Percentiles rank a stretch among this genome's conserved stretches.
Conservation (phyloP, 2,329 filamentous ascomycete genomes). For the Diaporthe longicolla region DNA sequence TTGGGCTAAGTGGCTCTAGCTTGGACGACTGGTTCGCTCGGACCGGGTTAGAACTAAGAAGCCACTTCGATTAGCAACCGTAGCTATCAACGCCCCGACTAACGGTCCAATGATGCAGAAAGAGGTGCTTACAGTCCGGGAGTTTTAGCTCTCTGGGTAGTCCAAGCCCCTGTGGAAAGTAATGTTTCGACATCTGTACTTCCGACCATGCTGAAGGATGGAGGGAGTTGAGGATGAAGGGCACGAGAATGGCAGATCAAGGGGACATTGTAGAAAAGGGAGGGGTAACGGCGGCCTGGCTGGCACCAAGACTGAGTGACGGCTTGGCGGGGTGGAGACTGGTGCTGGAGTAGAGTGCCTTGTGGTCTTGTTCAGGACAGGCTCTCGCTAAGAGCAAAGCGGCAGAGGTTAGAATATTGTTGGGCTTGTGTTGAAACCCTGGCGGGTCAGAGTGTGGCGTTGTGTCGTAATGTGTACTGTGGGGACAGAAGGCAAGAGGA, state of each 20-base stretch:
- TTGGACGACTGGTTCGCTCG: conserved; percentile 41
- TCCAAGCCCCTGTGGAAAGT: conserved; percentile 66
- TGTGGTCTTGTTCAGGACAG: not conserved
- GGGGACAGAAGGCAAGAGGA: not conserved
- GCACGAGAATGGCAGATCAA: not conserved
- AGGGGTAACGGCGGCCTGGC: conserved; percentile 31
- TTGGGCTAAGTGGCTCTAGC: conserved; percentile 22
- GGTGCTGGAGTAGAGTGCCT: not conserved
- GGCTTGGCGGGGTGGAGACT: not conserved
- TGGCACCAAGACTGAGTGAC: not conserved
- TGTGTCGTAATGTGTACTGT: conserved; percentile 28
- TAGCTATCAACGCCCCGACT: conserved; percentile 2
- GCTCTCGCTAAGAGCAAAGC: conserved; percentile 31
- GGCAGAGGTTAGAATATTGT: conserved; percentile 4
- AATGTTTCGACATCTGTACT: conserved; percentile 61
- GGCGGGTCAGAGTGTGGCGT: conserved; percentile 14
- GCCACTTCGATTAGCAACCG: conserved; percentile 17
- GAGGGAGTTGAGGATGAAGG: not conserved
- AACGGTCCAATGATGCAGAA: conserved; percentile 5
- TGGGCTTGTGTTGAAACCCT: conserved; percentile 13
- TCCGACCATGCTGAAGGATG: conserved; percentile 57
- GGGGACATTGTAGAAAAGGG: conserved; percentile 20
- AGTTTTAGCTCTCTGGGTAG: conserved; percentile 60
- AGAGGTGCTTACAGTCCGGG: conserved; percentile 52
- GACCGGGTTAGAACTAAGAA: conserved; percentile 34